Evolutionary conservation across 257 asterid species (phyloP).

Genomic region (Gentiana macrophylla): DNA sequence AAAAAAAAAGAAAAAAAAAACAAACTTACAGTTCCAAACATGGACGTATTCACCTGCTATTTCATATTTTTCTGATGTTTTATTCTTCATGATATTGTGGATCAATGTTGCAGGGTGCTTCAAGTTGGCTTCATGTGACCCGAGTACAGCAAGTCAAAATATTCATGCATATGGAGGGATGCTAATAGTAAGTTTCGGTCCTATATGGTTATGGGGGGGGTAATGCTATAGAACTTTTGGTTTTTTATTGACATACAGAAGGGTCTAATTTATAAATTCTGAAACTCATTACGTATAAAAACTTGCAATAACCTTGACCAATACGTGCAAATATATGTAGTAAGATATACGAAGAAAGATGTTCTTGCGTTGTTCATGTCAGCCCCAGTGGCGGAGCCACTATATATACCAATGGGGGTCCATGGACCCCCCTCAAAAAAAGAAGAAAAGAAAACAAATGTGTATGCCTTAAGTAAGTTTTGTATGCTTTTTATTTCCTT

Average conservation of each 20-base stretch:
- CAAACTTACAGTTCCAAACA: neutral
- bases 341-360: no score
- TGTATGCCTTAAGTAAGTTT: no score
- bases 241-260: neutral
- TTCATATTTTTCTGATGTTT: neutral
- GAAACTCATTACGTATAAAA: no score
- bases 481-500: no score
- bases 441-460: no score
- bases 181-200: conserved; percentile 56
- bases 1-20: neutral
- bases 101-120: conserved; percentile 44
- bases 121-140: conserved; percentile 57
- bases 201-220: neutral
- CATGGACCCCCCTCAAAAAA: no score
- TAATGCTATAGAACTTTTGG: neutral
- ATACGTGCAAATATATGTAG: no score
- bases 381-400: no score
- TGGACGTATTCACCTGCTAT: neutral
- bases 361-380: no score
- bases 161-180: conserved; percentile 73
- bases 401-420: no score
- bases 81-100: conserved; percentile 1
- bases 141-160: conserved; percentile 55
- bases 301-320: no score
- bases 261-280: neutral